A percentile compares a stretch with the other conserved stretches of the same genome.
These are phyloP conservation scores for Ogataea degrootiae DNA, from an alignment of 805 yeast genomes.

Conservation along the genomic window DNA sequence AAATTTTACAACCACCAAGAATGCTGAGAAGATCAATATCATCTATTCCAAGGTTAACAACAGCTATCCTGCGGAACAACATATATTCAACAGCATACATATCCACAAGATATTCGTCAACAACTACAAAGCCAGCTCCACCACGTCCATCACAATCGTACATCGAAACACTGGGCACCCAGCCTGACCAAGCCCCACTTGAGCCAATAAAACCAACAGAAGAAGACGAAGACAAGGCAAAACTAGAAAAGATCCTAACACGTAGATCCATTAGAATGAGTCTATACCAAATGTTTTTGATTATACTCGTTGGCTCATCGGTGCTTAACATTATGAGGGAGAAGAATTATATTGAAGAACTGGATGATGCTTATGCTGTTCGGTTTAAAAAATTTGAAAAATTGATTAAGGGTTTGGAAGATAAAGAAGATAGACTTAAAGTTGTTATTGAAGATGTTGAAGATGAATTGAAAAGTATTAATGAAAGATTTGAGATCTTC, in stretches of 20 bases:
- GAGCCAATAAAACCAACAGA: not conserved
- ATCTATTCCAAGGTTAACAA: no score
- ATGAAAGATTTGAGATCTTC: constrained; percentile 36
- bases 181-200: constrained; percentile 18
- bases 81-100: no score
- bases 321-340: constrained; percentile 45
- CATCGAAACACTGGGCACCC: constrained; percentile 22
- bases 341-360: constrained; percentile 38
- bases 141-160: constrained; percentile 21
- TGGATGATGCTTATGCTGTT: constrained; percentile 35
- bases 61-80: no score
- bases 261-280: constrained; percentile 29
- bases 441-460: constrained; percentile 34
- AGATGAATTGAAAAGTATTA: constrained; percentile 36
- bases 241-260: not conserved
- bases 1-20: no score
- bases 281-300: constrained; percentile 27
- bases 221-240: constrained; percentile 4
- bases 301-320: constrained; percentile 32
- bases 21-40: no score
- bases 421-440: constrained; percentile 12
- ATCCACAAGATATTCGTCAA: not conserved
- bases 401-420: constrained; percentile 14
- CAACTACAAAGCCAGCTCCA: constrained; percentile 1
- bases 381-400: constrained; percentile 33